Evolutionary conservation across 257 asterid species (phyloP).

Genomic region (Primulina huaijiensis): DNA sequence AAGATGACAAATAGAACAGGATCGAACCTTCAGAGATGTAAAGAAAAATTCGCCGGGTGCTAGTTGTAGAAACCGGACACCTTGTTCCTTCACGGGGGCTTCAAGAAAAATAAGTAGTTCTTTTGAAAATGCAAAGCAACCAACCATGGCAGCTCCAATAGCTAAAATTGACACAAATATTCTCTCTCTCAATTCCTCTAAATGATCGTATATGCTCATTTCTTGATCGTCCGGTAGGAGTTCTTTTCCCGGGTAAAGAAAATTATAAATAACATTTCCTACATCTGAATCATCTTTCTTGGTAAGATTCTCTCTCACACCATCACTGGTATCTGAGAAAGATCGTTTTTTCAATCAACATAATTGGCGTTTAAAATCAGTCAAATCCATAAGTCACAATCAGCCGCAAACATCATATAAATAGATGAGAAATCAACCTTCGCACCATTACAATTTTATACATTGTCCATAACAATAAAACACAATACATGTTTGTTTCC

Average conservation of each 20-base stretch:
- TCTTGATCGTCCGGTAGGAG: constrained; percentile 97
- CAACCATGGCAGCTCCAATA: constrained; percentile 81
- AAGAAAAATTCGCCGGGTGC: constrained; percentile 99
- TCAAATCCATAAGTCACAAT: not conserved
- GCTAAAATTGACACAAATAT: constrained; percentile 80
- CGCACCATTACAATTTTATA: not conserved
- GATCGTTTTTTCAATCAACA: constrained; percentile 19
- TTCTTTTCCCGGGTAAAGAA: constrained; percentile 88
- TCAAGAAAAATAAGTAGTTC: constrained; percentile 90
- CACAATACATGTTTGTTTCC: not conserved
- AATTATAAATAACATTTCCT: constrained; percentile 62
- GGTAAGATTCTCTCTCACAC: constrained; percentile 38
- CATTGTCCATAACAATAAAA: not conserved
- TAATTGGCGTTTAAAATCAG: constrained; percentile 4
- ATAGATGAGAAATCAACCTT: not conserved
- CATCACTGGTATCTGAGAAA: constrained; percentile 42
- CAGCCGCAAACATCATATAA: not conserved
- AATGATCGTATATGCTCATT: constrained; percentile 92
- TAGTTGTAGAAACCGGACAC: constrained; percentile 92
- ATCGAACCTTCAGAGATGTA: constrained; percentile 84
- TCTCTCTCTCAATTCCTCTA: constrained; percentile 87
- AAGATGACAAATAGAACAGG: constrained; percentile 7
- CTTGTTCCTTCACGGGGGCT: constrained; percentile 81
- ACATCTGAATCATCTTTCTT: constrained; percentile 46
- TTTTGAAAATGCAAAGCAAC: constrained; percentile 87